Evolutionary conservation across 2,329 filamentous ascomycete species (phyloP).

Genomic region (Colletotrichum godetiae): DNA sequence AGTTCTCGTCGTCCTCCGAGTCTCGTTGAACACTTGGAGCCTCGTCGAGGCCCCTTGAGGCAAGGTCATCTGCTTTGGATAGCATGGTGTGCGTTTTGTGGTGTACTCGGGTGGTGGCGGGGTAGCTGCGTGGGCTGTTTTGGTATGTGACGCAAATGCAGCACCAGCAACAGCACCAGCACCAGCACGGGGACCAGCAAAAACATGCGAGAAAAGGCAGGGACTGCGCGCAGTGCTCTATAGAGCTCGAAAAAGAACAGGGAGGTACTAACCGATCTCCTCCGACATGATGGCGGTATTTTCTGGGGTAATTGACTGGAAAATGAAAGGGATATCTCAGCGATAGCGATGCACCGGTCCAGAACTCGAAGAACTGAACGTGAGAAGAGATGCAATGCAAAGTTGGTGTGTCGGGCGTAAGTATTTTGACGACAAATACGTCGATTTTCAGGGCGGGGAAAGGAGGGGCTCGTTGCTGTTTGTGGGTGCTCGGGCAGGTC

Average conservation of each 20-base stretch:
- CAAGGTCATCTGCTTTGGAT: constrained; percentile 4
- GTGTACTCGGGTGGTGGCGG: constrained; percentile 13
- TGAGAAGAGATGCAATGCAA: constrained; percentile 30
- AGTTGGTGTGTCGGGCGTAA: constrained; percentile 29
- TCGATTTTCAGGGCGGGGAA: constrained; percentile 39
- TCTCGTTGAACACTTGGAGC: not conserved
- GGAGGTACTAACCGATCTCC: constrained; percentile 53
- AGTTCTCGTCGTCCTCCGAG: constrained; percentile 11
- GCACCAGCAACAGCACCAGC: constrained; percentile 42
- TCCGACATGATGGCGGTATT: constrained; percentile 55
- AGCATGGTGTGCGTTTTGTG: not conserved
- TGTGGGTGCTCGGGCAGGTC: constrained; percentile 36
- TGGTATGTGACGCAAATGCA: constrained; percentile 38
- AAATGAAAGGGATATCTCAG: constrained; percentile 27
- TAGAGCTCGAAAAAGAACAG: not conserved
- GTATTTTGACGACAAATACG: constrained; percentile 37
- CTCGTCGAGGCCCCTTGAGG: not conserved
- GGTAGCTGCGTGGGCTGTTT: constrained; percentile 37
- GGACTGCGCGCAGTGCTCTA: not conserved
- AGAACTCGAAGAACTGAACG: constrained; percentile 30
- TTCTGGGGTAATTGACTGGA: constrained; percentile 27
- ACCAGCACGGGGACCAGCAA: constrained; percentile 30
- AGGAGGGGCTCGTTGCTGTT: constrained; percentile 30
- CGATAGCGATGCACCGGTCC: constrained; percentile 31
- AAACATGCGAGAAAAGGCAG: constrained; percentile 1